Evolutionary conservation across 2,329 filamentous ascomycete species (phyloP), one percentile per base, ranked within the genome.

Genomic region (Dactylella cylindrospora): DNA sequence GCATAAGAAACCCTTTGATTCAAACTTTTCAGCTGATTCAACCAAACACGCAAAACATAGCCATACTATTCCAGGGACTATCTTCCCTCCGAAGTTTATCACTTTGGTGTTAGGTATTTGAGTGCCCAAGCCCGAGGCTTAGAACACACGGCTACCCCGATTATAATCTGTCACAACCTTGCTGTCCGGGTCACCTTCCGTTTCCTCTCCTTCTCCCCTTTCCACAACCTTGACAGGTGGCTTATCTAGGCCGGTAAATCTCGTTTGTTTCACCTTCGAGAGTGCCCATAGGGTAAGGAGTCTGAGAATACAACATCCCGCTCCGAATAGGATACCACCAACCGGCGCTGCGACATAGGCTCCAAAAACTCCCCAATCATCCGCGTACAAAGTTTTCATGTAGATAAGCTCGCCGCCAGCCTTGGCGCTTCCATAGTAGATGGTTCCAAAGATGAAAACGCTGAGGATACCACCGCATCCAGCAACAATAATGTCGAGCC

Each of bases 301-400:
- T 32, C 50, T 49, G 5, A 55, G 3, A 19, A 22, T 39, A 26
- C 49, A 54, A 31, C 50, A 36, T 3, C 10, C 50, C 26, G 50
- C 43, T 47, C 51, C 25, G 17, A 44, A 49, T 17, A 55, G n/a
- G 10, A 64, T 28, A 17, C 57, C 57, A 3, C 57, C 57, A 5
- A 64, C 40, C 1, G 57, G 57, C 4, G 57, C 57, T 5, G 57
- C 57, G 5, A 64, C 57, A 41, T 64, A 64, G 9, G 57, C 49
- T 7, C 87, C 88, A 72, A 93, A 93, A 1, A 80, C 85, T 65
- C 82, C 85, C 88, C 88, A 93, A 71, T 91, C 87, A 40, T 83
- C 78, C 0, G 77, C 80, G 72, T 90, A 93, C 15, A 93, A 76
- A 66, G 84, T 77, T 70, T 88, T 78, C 9, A 93, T 74, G 20